Conservation (phyloP, 768 basidiomycete genomes). For the Gautieria morchelliformis region DNA sequence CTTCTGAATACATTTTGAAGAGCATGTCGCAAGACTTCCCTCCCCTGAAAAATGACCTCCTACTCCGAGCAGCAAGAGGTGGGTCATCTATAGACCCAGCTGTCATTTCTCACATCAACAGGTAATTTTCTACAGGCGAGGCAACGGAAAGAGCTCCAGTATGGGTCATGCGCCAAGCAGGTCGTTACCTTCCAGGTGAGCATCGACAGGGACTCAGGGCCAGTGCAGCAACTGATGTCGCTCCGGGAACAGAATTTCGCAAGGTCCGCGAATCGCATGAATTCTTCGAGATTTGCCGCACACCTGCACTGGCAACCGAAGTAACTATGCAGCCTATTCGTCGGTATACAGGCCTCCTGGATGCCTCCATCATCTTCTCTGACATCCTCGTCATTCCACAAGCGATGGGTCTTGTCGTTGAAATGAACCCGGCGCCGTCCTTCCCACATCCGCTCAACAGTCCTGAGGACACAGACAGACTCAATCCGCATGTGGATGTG, state of each 20-base stretch:
- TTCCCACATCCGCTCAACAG: constrained; percentile 81
- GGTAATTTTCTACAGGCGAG: constrained; percentile 42
- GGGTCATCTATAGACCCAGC: constrained; percentile 5
- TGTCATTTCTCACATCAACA: background rate
- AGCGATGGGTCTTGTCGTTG: constrained; percentile 91
- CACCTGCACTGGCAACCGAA: constrained; percentile 79
- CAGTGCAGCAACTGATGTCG: background rate
- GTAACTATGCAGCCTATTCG: constrained; percentile 92
- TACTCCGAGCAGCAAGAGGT: constrained; percentile 84
- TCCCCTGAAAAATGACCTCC: constrained; percentile 74
- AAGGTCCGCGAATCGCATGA: constrained; percentile 77
- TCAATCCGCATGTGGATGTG: constrained; percentile 60
- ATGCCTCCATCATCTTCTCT: constrained; percentile 96
- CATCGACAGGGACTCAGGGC: constrained; percentile 5
- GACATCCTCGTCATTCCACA: constrained; percentile 98
- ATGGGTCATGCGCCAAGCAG: constrained; percentile 98
- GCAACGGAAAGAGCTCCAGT: constrained; percentile 88
- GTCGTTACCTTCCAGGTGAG: constrained; percentile 86
- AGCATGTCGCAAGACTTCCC: constrained; percentile 37
- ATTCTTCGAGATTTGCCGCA: constrained; percentile 93
- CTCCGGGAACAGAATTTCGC: constrained; percentile 64
- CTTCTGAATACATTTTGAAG: too few relatives aligned
- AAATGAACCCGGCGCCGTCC: constrained; percentile 87
- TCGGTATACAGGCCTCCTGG: constrained; percentile 76
- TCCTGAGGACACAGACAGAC: constrained; percentile 60